Evolutionary conservation across 2,329 filamentous ascomycete species (phyloP), one percentile per base, ranked within the genome.

Genomic region (Epichloe festucae): DNA sequence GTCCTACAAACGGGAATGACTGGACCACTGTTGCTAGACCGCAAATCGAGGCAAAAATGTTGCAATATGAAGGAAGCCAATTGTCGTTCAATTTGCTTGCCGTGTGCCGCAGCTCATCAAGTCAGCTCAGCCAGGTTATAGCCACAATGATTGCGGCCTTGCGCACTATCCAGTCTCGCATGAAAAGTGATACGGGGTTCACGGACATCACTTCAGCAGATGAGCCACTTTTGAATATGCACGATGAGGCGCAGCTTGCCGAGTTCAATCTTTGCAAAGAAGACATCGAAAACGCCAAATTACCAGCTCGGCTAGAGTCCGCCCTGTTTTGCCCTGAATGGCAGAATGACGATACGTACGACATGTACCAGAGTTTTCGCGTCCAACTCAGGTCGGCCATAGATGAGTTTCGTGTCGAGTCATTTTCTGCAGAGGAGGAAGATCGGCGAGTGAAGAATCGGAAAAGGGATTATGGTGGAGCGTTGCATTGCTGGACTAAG

Each of bases 71-170:
- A 55, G 81, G 79, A 36, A 79, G 75, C 11, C 75, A 81, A 49
- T 75, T 87, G 34, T 77, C 83, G n/a, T 94, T 89, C 68, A 89
- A 81, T 56, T 78, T 95, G 39, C 73, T 95, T 47, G 83, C 87
- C 23, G 69, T 95, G 2, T 85, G 84, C 55, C 77, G 78, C 52
- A 85, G 84, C 52, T 82, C 87, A 0, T 65, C 85, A 2, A 59
- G 68, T 12, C 63, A 67, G 3, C 68, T 82, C 11, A 72, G 62
- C 53, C 77, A 53, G 64, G 67, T 66, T 5, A 70, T 82, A 21
- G 70, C 71, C 2, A 54, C 60, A 23, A 72, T 69, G 45, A 60
- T 75, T 51, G 64, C 71, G 55, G 63, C 65, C 17, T 55, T 77
- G 34, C 55, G 62, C 6, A 58, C 59, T 31, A 60, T 80, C 2